These are phyloP conservation scores for Auricularia heimuer DNA, from an alignment of 768 basidiomycete species.

Conservation along the genomic window DNA sequence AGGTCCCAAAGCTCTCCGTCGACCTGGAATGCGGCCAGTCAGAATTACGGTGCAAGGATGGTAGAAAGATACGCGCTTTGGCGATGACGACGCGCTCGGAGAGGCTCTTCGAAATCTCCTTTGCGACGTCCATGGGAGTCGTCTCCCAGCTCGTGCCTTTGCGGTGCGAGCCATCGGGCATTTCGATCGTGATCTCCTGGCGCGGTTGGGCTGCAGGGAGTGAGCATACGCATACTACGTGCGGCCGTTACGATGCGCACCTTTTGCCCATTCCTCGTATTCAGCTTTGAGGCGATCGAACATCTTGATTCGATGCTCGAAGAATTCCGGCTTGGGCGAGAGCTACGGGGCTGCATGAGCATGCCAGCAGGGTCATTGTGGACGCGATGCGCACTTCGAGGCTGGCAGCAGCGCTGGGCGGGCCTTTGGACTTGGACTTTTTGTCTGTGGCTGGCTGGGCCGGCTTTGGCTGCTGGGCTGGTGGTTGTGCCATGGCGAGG, in stretches of 20 bases:
- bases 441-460: neutral
- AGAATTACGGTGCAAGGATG: neutral
- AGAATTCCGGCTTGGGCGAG: conserved; percentile 74
- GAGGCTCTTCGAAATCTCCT: conserved; percentile 75
- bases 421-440: neutral
- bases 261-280: conserved; percentile 69
- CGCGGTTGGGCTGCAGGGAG: conserved; percentile 56
- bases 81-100: conserved; percentile 88
- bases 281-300: conserved; percentile 82
- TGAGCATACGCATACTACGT: conserved; percentile 1
- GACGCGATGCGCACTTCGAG: neutral
- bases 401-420: neutral
- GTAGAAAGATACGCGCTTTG: conserved; percentile 44
- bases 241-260: conserved; percentile 28
- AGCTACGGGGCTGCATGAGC: conserved; percentile 35
- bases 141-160: conserved; percentile 92
- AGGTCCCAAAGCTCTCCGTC: conserved; percentile 88
- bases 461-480: neutral
- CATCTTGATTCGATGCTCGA: conserved; percentile 82
- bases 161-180: conserved; percentile 79
- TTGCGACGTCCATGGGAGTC: conserved; percentile 83
- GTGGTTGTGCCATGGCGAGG: neutral
- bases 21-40: conserved; percentile 38
- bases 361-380: neutral
- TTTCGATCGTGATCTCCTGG: conserved; percentile 70